A percentile compares a stretch with the other conserved stretches of the same genome.
Conservation (phyloP, 441 rosid species). For the Bruguiera hainesii region DNA sequence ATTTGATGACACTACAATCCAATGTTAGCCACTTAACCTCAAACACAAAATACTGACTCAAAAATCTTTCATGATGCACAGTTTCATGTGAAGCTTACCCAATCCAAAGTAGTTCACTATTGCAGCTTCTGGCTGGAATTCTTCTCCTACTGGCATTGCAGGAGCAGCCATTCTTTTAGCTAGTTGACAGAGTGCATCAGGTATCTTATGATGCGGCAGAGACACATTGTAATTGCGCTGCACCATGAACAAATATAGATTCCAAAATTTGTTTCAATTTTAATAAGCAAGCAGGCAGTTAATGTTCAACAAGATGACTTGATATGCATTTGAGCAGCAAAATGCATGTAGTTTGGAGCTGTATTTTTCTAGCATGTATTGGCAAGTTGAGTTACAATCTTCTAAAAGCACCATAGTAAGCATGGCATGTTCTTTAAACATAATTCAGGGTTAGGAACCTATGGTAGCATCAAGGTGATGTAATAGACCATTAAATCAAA, state of each 20-base stretch:
- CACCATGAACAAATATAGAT: conserved; percentile 21
- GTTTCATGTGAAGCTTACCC: conserved; percentile 35
- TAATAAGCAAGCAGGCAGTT: neutral
- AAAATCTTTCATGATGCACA: neutral
- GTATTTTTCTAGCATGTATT: neutral
- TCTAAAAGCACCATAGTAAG: no score
- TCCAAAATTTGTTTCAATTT: conserved; percentile 3
- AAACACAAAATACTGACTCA: neutral
- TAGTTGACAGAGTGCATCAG: conserved; percentile 62
- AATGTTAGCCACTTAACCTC: neutral
- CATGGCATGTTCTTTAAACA: no score
- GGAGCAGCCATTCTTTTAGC: conserved; percentile 68
- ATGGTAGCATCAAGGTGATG: no score
- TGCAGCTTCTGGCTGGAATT: conserved; percentile 84
- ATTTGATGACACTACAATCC: neutral
- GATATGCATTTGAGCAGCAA: conserved; percentile 7
- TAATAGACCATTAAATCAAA: no score
- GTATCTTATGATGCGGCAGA: conserved; percentile 81
- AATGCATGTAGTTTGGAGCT: neutral
- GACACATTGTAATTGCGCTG: conserved; percentile 75
- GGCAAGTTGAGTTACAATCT: neutral
- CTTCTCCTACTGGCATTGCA: conserved; percentile 75
- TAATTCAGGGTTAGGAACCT: no score
- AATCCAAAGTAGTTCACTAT: conserved; percentile 83
- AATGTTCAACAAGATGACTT: neutral